These are phyloP conservation scores for Plasmodium coatneyi DNA, from an alignment of 169 alveolate species.

Conservation along the genomic window DNA sequence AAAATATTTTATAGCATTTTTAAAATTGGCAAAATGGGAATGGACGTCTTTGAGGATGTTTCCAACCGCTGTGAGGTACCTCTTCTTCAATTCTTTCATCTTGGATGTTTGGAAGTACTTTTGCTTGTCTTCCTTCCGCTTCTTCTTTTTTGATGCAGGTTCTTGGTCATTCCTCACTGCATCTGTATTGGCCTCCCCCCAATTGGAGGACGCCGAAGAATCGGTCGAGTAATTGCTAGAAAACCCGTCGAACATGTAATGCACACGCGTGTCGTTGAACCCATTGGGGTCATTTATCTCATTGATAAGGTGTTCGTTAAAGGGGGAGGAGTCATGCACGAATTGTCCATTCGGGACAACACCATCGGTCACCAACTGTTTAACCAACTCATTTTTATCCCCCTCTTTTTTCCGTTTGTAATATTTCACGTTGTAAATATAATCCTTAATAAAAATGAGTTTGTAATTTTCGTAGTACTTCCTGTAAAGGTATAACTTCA, in stretches of 20 bases:
- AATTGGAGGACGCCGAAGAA: neutral
- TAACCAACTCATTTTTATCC: neutral
- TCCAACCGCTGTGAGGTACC: constrained; percentile 6
- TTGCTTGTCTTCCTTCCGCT: constrained; percentile 16
- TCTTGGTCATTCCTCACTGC: neutral
- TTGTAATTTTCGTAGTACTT: constrained; percentile 51
- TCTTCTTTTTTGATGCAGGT: neutral
- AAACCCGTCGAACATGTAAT: constrained; percentile 62
- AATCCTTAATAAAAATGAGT: constrained; percentile 34
- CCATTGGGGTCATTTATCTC: neutral
- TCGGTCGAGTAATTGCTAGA: constrained; percentile 73
- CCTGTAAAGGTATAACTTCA: constrained; percentile 61
- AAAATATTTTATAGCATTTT: constrained; percentile 64
- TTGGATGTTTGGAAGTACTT: constrained; percentile 52
- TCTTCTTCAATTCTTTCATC: constrained; percentile 26
- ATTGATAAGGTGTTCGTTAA: constrained; percentile 10
- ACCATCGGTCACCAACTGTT: neutral
- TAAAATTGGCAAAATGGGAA: constrained; percentile 44
- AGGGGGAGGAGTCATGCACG: neutral
- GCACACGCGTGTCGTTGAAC: constrained; percentile 2
- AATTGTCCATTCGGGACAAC: neutral
- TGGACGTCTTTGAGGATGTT: constrained; percentile 37
- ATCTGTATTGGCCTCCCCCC: neutral
- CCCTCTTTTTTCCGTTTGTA: constrained; percentile 26
- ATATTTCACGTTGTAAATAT: constrained; percentile 45